Percentiles rank a stretch among this genome's conserved stretches.
Evolutionary conservation across 2,329 filamentous ascomycete genomes (phyloP).

Genomic region (Beauveria rudraprayagi): DNA sequence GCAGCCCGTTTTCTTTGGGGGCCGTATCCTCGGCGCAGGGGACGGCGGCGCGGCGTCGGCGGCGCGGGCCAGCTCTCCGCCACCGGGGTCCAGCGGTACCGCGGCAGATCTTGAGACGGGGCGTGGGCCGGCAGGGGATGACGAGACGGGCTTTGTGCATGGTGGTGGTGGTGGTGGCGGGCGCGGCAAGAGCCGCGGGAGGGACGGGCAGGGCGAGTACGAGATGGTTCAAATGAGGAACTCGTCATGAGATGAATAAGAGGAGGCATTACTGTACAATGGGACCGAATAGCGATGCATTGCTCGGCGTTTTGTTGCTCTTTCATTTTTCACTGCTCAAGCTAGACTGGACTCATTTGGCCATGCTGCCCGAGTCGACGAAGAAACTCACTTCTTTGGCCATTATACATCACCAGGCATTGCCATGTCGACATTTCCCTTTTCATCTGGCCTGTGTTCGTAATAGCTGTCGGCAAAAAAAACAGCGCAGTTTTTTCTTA

Average conservation of each 20-base stretch:
- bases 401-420: background rate
- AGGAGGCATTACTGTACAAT: background rate
- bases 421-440: background rate
- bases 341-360: background rate
- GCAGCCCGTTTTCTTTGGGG: conserved; percentile 77
- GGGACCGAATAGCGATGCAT: conserved; percentile 24
- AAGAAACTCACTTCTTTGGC: background rate
- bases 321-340: background rate
- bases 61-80: conserved; percentile 15
- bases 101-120: conserved; percentile 17
- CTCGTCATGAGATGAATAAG: background rate
- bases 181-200: conserved; percentile 42
- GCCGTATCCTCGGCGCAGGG: conserved; percentile 27
- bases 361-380: background rate
- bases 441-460: background rate
- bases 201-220: conserved; percentile 52
- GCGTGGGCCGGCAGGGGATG: conserved; percentile 25
- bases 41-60: conserved; percentile 6
- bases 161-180: conserved; percentile 20
- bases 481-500: background rate
- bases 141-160: conserved; percentile 42
- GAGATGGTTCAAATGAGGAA: conserved; percentile 54
- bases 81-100: conserved; percentile 11
- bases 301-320: conserved; percentile 24
- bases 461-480: background rate